These are phyloP conservation scores for Keqinozyma sinolaborantium DNA, from an alignment of 1,139 yeast species.

Conservation along the genomic window DNA sequence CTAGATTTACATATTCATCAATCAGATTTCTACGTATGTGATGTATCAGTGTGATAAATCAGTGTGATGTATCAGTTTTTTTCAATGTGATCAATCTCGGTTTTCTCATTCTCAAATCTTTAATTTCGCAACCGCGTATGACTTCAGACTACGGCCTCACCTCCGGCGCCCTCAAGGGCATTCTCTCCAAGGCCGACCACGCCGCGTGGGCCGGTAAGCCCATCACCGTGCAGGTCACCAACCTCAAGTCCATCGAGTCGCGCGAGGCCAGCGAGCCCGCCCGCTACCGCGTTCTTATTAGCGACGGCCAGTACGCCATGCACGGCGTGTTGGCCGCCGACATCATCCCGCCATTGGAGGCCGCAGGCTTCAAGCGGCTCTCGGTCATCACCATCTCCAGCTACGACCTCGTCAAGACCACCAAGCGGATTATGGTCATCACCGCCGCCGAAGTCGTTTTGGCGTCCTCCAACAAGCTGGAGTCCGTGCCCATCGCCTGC, in stretches of 20 bases:
- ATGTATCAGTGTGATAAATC: no score
- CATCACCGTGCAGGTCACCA: conserved; percentile 43
- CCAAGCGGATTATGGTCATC: conserved; percentile 54
- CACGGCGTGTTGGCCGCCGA: conserved; percentile 67
- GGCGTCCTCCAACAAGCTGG: conserved; percentile 37
- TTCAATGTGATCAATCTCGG: not conserved
- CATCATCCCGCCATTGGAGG: conserved; percentile 48
- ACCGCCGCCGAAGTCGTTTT: conserved; percentile 48
- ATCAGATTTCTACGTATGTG: no score
- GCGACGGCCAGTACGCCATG: conserved; percentile 60
- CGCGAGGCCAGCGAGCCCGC: conserved; percentile 40
- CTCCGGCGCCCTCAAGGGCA: conserved; percentile 23
- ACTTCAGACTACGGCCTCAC: conserved; percentile 10
- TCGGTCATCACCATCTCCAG: conserved; percentile 34
- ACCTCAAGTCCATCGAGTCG: conserved; percentile 38
- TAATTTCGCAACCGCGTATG: conserved; percentile 4
- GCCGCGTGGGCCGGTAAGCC: conserved; percentile 24
- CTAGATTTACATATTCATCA: conserved; percentile 1
- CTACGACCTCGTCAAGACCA: conserved; percentile 45
- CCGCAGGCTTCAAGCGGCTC: conserved; percentile 35
- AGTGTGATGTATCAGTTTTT: not conserved
- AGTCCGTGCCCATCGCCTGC: conserved; percentile 36
- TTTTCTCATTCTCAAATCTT: no score
- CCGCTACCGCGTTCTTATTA: conserved; percentile 53
- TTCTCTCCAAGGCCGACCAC: conserved; percentile 21